Conservation (phyloP, 148 eudicot species). For the Euryodendron excelsum region DNA sequence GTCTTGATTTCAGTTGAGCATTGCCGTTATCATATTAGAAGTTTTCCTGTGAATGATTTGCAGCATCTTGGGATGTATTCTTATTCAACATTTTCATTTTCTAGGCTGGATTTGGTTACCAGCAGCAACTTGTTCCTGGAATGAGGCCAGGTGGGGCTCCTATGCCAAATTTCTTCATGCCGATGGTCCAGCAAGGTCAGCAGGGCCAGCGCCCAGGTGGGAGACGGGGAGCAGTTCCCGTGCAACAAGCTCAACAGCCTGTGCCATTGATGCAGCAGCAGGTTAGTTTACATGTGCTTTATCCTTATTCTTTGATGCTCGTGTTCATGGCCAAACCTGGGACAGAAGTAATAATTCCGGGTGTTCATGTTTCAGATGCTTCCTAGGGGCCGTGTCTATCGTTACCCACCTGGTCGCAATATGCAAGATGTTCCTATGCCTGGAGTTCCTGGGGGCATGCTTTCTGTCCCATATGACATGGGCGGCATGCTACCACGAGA, state of each 20-base stretch:
- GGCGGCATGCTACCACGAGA: slow-evolving; percentile 71
- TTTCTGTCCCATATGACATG: slow-evolving; percentile 69
- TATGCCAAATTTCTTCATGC: slow-evolving; percentile 78
- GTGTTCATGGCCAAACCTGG: neutral
- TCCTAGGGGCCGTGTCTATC: slow-evolving; percentile 78
- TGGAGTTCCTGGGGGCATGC: slow-evolving; percentile 61
- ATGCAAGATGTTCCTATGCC: slow-evolving; percentile 49
- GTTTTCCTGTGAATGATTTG: neutral
- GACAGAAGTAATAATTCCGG: neutral
- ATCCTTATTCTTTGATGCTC: neutral
- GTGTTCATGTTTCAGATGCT: slow-evolving; percentile 48
- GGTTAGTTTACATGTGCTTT: slow-evolving; percentile 33
- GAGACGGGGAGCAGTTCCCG: slow-evolving; percentile 69
- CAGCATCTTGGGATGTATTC: neutral
- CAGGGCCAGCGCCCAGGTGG: slow-evolving; percentile 88
- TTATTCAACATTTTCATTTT: neutral
- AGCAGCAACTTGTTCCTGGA: slow-evolving; percentile 97
- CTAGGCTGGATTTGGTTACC: slow-evolving; percentile 93
- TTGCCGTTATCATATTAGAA: neutral
- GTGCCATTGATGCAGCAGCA: slow-evolving; percentile 83
- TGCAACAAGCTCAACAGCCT: slow-evolving; percentile 74
- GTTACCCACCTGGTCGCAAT: slow-evolving; percentile 78
- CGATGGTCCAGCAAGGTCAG: slow-evolving; percentile 74
- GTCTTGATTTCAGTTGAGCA: no score
- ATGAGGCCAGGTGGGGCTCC: slow-evolving; percentile 83